Evolutionary conservation across 148 eudicot species (phyloP).

Genomic region (Amaranthus hypochondriacus): DNA sequence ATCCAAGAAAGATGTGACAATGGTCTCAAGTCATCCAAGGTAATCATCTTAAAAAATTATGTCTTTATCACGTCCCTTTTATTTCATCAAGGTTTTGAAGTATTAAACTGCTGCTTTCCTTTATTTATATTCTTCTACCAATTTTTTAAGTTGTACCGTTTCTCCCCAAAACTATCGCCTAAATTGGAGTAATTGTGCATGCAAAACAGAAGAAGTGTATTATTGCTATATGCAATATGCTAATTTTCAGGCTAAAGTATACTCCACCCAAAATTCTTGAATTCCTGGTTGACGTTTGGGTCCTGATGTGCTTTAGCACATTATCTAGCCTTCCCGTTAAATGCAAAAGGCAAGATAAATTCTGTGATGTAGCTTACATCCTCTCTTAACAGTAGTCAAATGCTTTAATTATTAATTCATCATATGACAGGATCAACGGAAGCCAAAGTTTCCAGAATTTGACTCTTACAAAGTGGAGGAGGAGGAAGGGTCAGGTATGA

Average conservation of each 20-base stretch:
- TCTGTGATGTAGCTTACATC: background rate
- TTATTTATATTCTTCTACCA: background rate
- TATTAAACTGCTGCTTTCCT: background rate
- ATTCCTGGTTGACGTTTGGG: background rate
- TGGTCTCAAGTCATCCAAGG: constrained; percentile 31
- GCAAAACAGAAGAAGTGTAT: background rate
- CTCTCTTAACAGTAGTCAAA: background rate
- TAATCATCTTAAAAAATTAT: constrained; percentile 18
- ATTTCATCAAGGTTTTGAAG: constrained; percentile 4
- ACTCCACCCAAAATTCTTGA: background rate
- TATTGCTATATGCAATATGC: background rate
- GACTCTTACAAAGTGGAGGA: constrained; percentile 64
- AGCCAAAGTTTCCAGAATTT: constrained; percentile 56
- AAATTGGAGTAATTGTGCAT: too few species aligned
- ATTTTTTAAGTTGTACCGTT: background rate
- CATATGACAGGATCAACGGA: constrained; percentile 37
- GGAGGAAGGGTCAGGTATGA: constrained; percentile 96
- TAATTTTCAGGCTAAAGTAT: background rate
- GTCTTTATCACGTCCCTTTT: background rate
- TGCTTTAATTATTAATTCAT: constrained; percentile 6
- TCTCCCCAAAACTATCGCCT: background rate
- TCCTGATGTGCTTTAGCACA: background rate
- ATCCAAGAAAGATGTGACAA: constrained; percentile 37
- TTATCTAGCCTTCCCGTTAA: background rate
- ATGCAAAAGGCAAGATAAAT: background rate